Conservation (phyloP, 2,329 filamentous ascomycete species). For the Huntiella decipiens region DNA sequence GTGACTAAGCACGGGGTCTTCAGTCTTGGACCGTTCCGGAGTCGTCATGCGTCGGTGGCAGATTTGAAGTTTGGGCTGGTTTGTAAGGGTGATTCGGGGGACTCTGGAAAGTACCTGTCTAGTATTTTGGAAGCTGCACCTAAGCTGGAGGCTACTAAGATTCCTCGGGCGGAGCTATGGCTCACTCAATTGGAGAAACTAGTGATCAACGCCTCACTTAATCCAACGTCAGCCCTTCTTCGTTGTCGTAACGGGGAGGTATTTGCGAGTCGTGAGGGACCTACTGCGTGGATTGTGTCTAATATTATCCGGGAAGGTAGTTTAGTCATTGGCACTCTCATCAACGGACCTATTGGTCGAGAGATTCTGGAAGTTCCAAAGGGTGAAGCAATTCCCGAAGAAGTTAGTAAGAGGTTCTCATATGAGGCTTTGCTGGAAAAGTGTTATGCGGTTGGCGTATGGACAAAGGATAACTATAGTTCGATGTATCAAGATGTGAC, state of each 20-base stretch:
- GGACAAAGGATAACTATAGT: slow-evolving; percentile 29
- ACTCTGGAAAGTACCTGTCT: slow-evolving; percentile 20
- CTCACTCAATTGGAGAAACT: slow-evolving; percentile 68
- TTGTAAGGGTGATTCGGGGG: slow-evolving; percentile 14
- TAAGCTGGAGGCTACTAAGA: slow-evolving; percentile 22
- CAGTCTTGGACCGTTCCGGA: slow-evolving; percentile 30
- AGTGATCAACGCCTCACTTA: slow-evolving; percentile 61
- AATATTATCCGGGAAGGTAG: slow-evolving; percentile 57
- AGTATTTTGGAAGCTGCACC: slow-evolving; percentile 24
- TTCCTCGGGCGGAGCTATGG: slow-evolving; percentile 28
- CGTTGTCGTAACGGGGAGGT: slow-evolving; percentile 62
- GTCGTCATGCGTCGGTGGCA: slow-evolving; percentile 32
- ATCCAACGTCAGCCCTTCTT: slow-evolving; percentile 66
- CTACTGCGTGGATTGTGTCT: slow-evolving; percentile 42
- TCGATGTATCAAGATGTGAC: slow-evolving; percentile 43
- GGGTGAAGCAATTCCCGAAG: slow-evolving; percentile 13
- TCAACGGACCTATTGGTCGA: slow-evolving; percentile 3
- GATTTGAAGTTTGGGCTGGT: slow-evolving; percentile 30
- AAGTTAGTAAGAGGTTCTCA: slow-evolving; percentile 24
- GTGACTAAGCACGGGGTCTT: slow-evolving; percentile 38
- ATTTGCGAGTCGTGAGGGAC: slow-evolving; percentile 30
- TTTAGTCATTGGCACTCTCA: slow-evolving; percentile 34
- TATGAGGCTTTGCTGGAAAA: slow-evolving; percentile 21
- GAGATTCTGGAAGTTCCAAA: slow-evolving; percentile 4
- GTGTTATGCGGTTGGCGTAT: slow-evolving; percentile 22